Evolutionary conservation across 2,329 filamentous ascomycete species (phyloP).

Genomic region (Aureobasidium uvarum): DNA sequence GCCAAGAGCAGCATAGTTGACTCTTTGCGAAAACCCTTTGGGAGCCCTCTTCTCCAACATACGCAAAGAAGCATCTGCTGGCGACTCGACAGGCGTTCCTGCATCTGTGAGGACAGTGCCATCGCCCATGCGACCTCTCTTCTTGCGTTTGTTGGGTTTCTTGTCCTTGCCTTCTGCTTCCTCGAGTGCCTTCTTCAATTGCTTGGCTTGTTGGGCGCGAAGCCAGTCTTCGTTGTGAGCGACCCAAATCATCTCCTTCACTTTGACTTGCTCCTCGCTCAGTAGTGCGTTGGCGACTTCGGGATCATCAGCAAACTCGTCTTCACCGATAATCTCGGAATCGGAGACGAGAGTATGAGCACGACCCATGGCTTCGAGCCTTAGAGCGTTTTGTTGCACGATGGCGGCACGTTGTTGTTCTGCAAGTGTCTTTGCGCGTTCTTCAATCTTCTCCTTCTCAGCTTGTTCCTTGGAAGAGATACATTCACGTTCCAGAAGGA

Average conservation of each 20-base stretch:
- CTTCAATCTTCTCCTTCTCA: conserved; percentile 34
- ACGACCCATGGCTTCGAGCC: conserved; percentile 50
- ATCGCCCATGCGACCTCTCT: conserved; percentile 43
- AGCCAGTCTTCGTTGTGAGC: conserved; percentile 94
- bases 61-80: conserved; percentile 46
- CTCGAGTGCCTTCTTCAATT: conserved; percentile 68
- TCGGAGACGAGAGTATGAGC: conserved; percentile 32
- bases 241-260: conserved; percentile 92
- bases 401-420: conserved; percentile 35
- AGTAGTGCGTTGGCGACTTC: conserved; percentile 82
- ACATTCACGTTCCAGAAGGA: conserved; percentile 35
- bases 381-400: conserved; percentile 51
- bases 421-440: conserved; percentile 34
- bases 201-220: conserved; percentile 78
- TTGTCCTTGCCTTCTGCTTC: conserved; percentile 48
- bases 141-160: conserved; percentile 46
- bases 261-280: conserved; percentile 66
- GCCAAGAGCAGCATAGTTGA: conserved; percentile 50
- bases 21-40: conserved; percentile 44
- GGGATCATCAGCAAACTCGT: conserved; percentile 85
- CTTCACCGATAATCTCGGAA: conserved; percentile 64
- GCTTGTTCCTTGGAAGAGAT: conserved; percentile 36
- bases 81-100: conserved; percentile 42
- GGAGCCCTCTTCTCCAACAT: conserved; percentile 49
- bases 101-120: conserved; percentile 42